Conservation (phyloP, 164 flowering plant species). For the Litsea cubeba region DNA sequence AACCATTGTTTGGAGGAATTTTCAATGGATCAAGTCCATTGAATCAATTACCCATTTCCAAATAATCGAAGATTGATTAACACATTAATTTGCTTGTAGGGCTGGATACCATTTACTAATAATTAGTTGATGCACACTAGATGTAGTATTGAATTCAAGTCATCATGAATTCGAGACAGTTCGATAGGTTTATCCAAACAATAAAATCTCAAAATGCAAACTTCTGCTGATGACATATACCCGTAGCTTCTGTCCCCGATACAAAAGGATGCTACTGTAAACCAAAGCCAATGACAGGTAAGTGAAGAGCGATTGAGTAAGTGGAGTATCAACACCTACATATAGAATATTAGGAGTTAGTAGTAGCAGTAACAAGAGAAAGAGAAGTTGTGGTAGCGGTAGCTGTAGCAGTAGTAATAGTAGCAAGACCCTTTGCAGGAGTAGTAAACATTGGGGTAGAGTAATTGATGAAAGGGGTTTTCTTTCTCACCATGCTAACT, state of each 20-base stretch:
- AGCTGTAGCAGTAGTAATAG: too few relatives aligned
- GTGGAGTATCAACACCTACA: conserved; percentile 67
- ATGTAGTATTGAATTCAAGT: too few relatives aligned
- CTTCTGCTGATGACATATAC: conserved; percentile 23
- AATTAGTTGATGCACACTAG: too few relatives aligned
- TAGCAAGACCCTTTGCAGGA: too few relatives aligned
- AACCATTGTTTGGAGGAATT: too few relatives aligned
- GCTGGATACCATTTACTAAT: background rate
- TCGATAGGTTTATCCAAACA: background rate
- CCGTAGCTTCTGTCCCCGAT: conserved; percentile 40
- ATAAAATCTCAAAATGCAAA: background rate
- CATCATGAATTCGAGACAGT: too few relatives aligned
- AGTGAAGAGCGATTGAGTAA: conserved; percentile 49
- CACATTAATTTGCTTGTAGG: background rate
- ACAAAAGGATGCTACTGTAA: conserved; percentile 55
- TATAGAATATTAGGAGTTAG: background rate
- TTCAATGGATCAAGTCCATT: background rate
- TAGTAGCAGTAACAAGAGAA: background rate
- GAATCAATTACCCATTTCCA: background rate
- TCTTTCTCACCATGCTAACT: too few relatives aligned
- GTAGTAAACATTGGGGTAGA: too few relatives aligned
- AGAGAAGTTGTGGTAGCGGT: background rate
- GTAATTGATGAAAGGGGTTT: too few relatives aligned
- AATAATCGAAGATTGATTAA: too few relatives aligned
- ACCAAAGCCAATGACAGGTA: conserved; percentile 55